phyloP scores from a whole-genome alignment of 495 filamentous ascomycete genomes.

The Podospora conica region DNA sequence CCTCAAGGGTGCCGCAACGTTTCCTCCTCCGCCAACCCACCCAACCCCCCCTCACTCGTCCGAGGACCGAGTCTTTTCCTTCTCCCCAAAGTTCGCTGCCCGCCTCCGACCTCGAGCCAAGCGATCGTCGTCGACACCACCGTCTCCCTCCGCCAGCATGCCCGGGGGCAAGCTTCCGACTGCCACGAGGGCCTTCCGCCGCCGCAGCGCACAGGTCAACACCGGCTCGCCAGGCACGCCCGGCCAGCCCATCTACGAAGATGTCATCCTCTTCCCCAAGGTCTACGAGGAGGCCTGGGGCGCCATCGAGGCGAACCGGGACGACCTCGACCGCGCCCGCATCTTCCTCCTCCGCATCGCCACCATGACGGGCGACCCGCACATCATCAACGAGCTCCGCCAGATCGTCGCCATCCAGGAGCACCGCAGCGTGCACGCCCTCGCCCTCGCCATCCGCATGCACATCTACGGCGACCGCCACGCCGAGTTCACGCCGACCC shows the following conservation, averaged over 20 bases:
- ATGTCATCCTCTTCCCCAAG: conserved; percentile 25
- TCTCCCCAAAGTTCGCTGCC: conserved; percentile 6
- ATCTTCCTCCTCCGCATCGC: conserved; percentile 29
- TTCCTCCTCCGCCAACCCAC: conserved; percentile 1
- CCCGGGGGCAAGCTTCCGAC: background rate
- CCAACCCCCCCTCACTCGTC: background rate
- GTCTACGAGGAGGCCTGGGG: conserved; percentile 33
- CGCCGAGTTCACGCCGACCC: conserved; percentile 26
- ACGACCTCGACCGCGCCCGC: conserved; percentile 28
- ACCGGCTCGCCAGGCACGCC: background rate
- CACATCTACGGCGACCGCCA: conserved; percentile 28
- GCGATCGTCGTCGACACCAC: conserved; percentile 1
- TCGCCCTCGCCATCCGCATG: conserved; percentile 26
- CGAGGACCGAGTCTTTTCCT: conserved; percentile 9
- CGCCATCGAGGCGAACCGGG: conserved; percentile 10
- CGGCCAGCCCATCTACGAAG: conserved; percentile 1
- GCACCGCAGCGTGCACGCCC: conserved; percentile 16
- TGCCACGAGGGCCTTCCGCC: background rate
- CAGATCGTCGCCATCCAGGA: conserved; percentile 20
- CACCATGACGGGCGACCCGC: conserved; percentile 21
- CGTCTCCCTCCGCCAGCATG: background rate
- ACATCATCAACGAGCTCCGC: conserved; percentile 17
- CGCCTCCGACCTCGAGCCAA: conserved; percentile 7
- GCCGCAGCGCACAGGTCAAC: background rate
- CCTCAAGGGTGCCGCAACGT: conserved; percentile 3